Percentiles rank a stretch among this genome's conserved stretches.
Conservation (phyloP, 352 stramenopile species). For the Globisporangium rhizosaccharum region DNA sequence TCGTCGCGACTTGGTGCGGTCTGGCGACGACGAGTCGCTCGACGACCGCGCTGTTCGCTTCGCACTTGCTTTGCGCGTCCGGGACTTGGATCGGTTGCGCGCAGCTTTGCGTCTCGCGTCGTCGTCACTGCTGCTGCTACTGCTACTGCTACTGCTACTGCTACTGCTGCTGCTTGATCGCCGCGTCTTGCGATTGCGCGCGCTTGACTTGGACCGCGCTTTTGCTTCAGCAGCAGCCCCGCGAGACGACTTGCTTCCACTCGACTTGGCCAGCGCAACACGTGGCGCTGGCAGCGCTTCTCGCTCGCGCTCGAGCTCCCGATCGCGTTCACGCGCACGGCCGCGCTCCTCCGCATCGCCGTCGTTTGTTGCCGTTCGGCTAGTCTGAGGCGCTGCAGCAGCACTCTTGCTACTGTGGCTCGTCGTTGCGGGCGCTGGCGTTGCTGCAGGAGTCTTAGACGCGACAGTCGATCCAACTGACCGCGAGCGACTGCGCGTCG, state of each 20-base stretch:
- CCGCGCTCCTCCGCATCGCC: neutral
- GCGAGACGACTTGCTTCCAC: neutral
- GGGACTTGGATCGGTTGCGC: conserved; percentile 4
- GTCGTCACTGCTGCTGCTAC: conserved; percentile 1
- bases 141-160: neutral
- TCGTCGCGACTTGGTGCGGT: neutral
- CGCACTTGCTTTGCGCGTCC: conserved; percentile 15
- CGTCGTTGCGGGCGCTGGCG: conserved; percentile 1
- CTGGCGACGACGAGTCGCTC: neutral
- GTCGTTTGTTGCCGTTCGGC: neutral
- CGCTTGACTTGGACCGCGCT: conserved; percentile 41
- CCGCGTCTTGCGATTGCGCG: conserved; percentile 12
- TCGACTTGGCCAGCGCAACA: conserved; percentile 3
- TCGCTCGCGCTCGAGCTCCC: conserved; percentile 8
- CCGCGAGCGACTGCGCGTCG: conserved; percentile 22
- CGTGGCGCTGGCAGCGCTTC: conserved; percentile 9
- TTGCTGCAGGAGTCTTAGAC: neutral
- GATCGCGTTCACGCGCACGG: neutral
- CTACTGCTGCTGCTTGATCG: conserved; percentile 1
- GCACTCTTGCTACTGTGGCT: neutral
- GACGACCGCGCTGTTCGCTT: conserved; percentile 18
- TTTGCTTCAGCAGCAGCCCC: conserved; percentile 18
- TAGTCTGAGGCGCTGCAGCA: neutral
- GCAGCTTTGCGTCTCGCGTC: neutral
- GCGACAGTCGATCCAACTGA: conserved; percentile 6